These are phyloP conservation scores for Anthoceros angustus DNA, from an alignment of 225 moss, liverwort and hornwort species.

Conservation along the genomic window DNA sequence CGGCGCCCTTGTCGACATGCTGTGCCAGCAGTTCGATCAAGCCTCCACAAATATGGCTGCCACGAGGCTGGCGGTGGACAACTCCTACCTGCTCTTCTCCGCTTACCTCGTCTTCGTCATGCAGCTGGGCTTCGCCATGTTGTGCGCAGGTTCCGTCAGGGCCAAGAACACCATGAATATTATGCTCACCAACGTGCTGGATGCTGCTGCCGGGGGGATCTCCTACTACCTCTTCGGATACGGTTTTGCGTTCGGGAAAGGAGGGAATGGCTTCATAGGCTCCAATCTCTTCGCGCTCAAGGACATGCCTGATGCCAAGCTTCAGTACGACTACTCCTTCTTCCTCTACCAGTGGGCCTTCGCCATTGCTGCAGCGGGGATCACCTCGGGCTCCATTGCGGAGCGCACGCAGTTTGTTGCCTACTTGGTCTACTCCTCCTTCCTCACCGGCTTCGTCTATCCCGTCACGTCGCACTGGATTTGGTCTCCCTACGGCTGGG, in stretches of 20 bases:
- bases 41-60: constrained; percentile 15
- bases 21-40: constrained; percentile 35
- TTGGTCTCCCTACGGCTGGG: constrained; percentile 46
- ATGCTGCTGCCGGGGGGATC: constrained; percentile 72
- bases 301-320: constrained; percentile 10
- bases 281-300: constrained; percentile 42
- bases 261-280: constrained; percentile 45
- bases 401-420: constrained; percentile 62
- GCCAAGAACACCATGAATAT: constrained; percentile 93
- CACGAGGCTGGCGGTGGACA: constrained; percentile 36
- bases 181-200: constrained; percentile 78
- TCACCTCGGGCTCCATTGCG: constrained; percentile 56
- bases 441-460: constrained; percentile 62
- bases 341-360: constrained; percentile 68
- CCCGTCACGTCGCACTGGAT: constrained; percentile 58
- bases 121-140: constrained; percentile 93
- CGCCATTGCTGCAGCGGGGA: constrained; percentile 62
- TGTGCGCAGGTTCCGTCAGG: constrained; percentile 79
- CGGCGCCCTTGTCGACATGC: constrained; percentile 16
- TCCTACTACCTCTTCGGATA: constrained; percentile 71
- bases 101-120: constrained; percentile 81
- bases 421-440: constrained; percentile 45
- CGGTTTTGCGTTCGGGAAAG: constrained; percentile 62
- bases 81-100: constrained; percentile 49
- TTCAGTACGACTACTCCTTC: constrained; percentile 36